Conservation (phyloP, 768 basidiomycete species). For the Podaxis mareebaensis region DNA sequence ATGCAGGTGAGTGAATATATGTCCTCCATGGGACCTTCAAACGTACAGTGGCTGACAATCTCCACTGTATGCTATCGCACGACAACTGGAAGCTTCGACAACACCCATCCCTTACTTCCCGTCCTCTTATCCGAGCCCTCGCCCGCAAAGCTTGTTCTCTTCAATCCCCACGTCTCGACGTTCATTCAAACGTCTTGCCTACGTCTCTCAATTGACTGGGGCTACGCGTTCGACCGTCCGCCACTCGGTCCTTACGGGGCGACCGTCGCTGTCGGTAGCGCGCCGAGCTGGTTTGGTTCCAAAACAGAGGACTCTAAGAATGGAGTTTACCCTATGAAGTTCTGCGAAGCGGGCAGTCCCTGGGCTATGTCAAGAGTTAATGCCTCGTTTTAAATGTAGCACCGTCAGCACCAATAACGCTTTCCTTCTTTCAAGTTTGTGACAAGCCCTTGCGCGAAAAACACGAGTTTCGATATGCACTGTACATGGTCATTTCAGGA, state of each 20-base stretch:
- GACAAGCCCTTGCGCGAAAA: background rate
- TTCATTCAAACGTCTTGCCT: constrained; percentile 98
- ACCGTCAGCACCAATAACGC: constrained; percentile 30
- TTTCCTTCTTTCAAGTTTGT: constrained; percentile 43
- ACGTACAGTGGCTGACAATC: background rate
- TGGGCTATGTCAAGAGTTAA: constrained; percentile 72
- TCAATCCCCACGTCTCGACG: constrained; percentile 77
- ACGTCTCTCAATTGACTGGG: constrained; percentile 97
- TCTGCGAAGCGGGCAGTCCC: constrained; percentile 80
- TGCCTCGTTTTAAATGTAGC: constrained; percentile 38
- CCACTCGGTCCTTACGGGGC: constrained; percentile 93
- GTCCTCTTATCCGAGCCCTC: constrained; percentile 97
- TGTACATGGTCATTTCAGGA: no score
- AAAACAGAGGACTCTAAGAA: constrained; percentile 24
- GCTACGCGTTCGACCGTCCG: constrained; percentile 90
- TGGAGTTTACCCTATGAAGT: constrained; percentile 92
- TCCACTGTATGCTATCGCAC: constrained; percentile 61
- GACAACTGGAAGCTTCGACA: constrained; percentile 59
- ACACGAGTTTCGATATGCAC: no score
- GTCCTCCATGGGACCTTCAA: background rate
- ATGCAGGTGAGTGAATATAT: constrained; percentile 52
- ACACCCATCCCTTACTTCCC: constrained; percentile 74
- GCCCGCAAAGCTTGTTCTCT: constrained; percentile 86
- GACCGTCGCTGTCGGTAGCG: constrained; percentile 75
- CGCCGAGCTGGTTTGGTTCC: constrained; percentile 62